Conservation (phyloP, 306 rosid species). For the Rosa rugosa region DNA sequence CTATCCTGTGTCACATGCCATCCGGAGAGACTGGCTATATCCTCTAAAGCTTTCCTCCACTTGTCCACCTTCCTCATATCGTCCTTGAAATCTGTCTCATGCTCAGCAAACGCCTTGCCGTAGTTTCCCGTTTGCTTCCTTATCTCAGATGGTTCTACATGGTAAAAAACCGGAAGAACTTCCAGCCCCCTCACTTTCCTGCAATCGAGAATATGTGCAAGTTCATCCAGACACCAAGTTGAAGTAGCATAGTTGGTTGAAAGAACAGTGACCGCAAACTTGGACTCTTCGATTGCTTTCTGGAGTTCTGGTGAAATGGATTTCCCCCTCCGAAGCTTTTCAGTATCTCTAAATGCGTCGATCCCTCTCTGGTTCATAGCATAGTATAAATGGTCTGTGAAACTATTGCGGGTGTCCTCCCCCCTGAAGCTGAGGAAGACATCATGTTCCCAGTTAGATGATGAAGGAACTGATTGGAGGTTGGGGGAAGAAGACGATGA, state of each 20-base stretch:
- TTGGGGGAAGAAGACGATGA: too few relatives aligned
- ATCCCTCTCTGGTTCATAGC: neutral
- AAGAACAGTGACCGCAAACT: neutral
- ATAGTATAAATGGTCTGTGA: neutral
- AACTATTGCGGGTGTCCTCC: neutral
- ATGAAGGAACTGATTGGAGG: too few relatives aligned
- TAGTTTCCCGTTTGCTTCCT: neutral
- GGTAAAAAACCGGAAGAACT: neutral
- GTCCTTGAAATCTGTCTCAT: too few relatives aligned
- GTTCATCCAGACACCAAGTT: neutral
- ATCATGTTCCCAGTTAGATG: too few relatives aligned
- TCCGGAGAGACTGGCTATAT: neutral
- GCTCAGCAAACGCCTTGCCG: neutral
- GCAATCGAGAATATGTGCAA: neutral
- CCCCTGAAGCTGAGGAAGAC: neutral
- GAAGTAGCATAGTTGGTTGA: neutral
- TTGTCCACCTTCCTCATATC: too few relatives aligned
- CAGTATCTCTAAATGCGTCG: neutral
- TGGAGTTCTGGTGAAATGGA: neutral
- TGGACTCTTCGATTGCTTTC: neutral
- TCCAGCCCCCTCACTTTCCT: neutral
- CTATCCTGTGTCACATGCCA: neutral
- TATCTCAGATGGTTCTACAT: neutral
- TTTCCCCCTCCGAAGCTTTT: neutral
- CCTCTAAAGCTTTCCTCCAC: neutral